Evolutionary conservation across 257 asterid species (phyloP).

Genomic region (Buddleja alternifolia): DNA sequence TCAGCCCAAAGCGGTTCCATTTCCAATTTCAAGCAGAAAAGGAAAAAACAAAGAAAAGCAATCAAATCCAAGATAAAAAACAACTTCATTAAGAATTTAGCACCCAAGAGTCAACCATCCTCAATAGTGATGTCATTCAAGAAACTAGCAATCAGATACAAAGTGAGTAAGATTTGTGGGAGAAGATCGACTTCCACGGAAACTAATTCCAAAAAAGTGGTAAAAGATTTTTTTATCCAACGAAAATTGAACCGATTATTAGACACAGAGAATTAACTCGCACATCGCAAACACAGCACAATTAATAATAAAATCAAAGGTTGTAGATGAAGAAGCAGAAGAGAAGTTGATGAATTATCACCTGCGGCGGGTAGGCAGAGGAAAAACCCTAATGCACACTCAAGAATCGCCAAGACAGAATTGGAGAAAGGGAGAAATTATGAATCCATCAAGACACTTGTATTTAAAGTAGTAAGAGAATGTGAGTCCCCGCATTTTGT

Average conservation of each 20-base stretch:
- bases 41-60: neutral
- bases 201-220: neutral
- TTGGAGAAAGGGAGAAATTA: constrained; percentile 2
- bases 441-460: constrained; percentile 5
- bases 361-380: constrained; percentile 13
- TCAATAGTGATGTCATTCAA: neutral
- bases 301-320: neutral
- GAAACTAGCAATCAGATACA: constrained; percentile 7
- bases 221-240: neutral
- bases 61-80: neutral
- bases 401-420: constrained; percentile 1
- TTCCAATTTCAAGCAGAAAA: constrained; percentile 18
- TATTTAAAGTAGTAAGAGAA: neutral
- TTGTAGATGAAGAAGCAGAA: neutral
- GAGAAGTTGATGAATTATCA: neutral
- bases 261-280: neutral
- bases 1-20: too few species aligned
- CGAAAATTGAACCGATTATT: neutral
- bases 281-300: neutral
- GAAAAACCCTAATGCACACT: neutral
- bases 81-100: neutral
- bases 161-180: neutral
- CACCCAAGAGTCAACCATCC: neutral
- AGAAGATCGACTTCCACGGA: neutral
- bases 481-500: neutral